A percentile compares a stretch with the other conserved stretches of the same genome.
These are phyloP conservation scores for Zasmidium cellare DNA, from an alignment of 2,329 filamentous ascomycete species.

Conservation along the genomic window DNA sequence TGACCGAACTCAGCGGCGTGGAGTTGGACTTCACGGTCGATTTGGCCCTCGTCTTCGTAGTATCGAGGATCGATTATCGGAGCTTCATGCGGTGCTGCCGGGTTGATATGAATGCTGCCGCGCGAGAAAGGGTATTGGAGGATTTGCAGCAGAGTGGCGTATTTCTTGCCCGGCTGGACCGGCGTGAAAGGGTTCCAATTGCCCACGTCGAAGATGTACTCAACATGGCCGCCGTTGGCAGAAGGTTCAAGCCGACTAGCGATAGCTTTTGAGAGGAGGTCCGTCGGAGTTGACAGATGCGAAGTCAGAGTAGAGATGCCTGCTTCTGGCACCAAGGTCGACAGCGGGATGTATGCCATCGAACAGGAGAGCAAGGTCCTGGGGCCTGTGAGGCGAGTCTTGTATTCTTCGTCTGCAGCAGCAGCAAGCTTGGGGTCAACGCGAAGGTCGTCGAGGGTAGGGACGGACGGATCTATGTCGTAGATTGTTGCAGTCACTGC, in stretches of 20 bases:
- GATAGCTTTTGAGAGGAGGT: neutral
- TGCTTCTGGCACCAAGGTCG: neutral
- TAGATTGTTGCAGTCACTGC: constrained; percentile 9
- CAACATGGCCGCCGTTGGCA: constrained; percentile 2
- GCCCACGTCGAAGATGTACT: constrained; percentile 3
- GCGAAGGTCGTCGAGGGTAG: constrained; percentile 1
- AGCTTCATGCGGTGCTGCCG: constrained; percentile 15
- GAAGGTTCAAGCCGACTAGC: constrained; percentile 3
- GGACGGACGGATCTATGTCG: constrained; percentile 7
- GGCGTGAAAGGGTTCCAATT: neutral
- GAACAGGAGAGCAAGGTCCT: constrained; percentile 14
- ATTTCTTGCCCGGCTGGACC: neutral
- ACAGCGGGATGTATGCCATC: constrained; percentile 25
- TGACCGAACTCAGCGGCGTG: constrained; percentile 6
- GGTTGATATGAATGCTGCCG: constrained; percentile 28
- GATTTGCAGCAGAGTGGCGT: constrained; percentile 1
- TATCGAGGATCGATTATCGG: constrained; percentile 32
- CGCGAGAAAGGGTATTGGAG: constrained; percentile 24
- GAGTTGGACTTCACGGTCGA: constrained; percentile 12
- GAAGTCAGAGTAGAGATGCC: constrained; percentile 5
- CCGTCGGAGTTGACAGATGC: constrained; percentile 17
- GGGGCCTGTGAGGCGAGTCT: neutral
- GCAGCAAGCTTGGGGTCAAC: neutral
- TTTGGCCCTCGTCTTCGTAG: constrained; percentile 14
- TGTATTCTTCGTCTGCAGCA: constrained; percentile 7